Base-by-base conservation (phyloP, 2,329 filamentous ascomycete species). In the Beauveria sp. region DNA sequence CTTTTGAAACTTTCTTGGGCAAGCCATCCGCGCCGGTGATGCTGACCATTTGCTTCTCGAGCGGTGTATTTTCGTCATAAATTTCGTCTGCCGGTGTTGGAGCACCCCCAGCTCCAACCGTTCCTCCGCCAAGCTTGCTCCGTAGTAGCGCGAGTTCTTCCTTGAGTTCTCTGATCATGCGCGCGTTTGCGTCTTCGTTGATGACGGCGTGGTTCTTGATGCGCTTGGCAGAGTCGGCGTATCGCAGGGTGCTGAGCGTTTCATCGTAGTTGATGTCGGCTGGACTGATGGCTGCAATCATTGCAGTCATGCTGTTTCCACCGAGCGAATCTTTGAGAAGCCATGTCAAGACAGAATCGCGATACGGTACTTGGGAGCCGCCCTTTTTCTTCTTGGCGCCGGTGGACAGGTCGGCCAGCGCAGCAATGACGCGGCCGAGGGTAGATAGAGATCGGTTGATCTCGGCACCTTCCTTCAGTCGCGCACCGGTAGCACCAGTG, bases 141-240 rank as follows among this genome's bases (percentile, higher is more conserved):
- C 95, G 85, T 61, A 99, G 79, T 64, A 96, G 81, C 1, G 90
- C 85, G 62, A 99, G 76, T 71, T 99, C 95, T 73, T 99, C 95
- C 73, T 99, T 99, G 65, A 99, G 80, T 72, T 99, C 95, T 73
- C 95, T 85, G 66, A 99, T 98, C 95, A 99, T 99, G 68, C 95
- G 89, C 63, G 95, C 95, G 72, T 99, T 99, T 52, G 95, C 93
- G 76, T 99, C 95, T 74, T 99, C 95, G 78, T 99, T 99, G 74
- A 99, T 90, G 56, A 99, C 95, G 62, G 95, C 95, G 74, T 99
- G 95, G 78, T 99, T 99, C 91, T 98, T 98, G 82, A 99, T 99
- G 69, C 95, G 87, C 78, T 99, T 99, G 28, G 95, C 95, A 8
- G 92, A 97, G 72, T 99, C 93, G 61, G 96, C 95, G 74, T 99